phyloP scores from a whole-genome alignment of 148 eudicot genomes.

The Bassia scoparia region DNA sequence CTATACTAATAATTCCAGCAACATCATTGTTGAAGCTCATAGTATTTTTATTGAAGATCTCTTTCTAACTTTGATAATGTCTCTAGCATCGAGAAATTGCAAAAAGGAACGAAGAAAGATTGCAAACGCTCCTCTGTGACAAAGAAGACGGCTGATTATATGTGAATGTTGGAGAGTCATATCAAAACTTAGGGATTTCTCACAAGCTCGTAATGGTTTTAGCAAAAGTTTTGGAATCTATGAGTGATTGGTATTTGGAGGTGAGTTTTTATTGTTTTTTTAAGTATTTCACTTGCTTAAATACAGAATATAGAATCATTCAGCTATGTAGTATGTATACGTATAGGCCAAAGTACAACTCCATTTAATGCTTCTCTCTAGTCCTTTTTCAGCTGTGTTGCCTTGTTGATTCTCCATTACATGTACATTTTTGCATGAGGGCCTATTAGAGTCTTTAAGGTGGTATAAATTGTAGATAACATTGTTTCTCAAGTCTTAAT shows the following conservation, averaged over 20 bases:
- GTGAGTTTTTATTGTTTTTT: slow-evolving; percentile 32
- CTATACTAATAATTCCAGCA: not conserved
- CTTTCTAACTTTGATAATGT: slow-evolving; percentile 15
- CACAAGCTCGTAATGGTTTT: slow-evolving; percentile 75
- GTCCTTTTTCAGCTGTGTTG: not conserved
- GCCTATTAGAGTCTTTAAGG: too few relatives aligned
- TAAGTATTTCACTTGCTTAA: not conserved
- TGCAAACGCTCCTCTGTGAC: slow-evolving; percentile 71
- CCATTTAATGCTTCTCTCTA: not conserved
- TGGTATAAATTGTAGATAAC: too few relatives aligned
- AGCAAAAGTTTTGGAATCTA: slow-evolving; percentile 62
- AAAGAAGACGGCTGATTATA: slow-evolving; percentile 76
- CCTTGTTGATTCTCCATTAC: too few relatives aligned
- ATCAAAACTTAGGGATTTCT: slow-evolving; percentile 69
- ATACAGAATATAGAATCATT: not conserved
- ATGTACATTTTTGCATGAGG: not conserved
- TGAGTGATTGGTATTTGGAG: slow-evolving; percentile 75
- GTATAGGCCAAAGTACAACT: not conserved
- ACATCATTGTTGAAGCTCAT: not conserved
- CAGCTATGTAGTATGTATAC: not conserved
- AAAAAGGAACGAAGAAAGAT: slow-evolving; percentile 67
- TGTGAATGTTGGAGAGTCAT: slow-evolving; percentile 77
- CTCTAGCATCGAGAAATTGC: slow-evolving; percentile 59
- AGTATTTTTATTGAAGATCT: slow-evolving; percentile 5
- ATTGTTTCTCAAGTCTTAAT: too few relatives aligned